A percentile compares a stretch with the other conserved stretches of the same genome.
Evolutionary conservation across 441 rosid genomes (phyloP).

Genomic region (Gossypium gossypioides): DNA sequence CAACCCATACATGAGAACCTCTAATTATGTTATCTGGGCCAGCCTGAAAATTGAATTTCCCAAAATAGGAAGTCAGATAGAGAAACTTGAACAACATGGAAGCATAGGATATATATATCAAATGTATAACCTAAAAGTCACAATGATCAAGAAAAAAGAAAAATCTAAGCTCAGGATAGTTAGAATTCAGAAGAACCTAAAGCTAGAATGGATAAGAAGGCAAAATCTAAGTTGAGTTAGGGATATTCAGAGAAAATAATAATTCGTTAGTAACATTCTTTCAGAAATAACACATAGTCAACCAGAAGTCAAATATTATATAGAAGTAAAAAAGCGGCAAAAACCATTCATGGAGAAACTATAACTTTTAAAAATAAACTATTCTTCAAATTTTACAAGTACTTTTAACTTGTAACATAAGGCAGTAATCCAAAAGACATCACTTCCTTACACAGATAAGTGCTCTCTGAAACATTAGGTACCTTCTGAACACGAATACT

Average conservation of each 20-base stretch:
- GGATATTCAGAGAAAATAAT: not conserved
- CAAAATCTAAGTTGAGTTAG: not conserved
- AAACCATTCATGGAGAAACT: not conserved
- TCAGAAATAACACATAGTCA: not conserved
- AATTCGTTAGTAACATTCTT: not conserved
- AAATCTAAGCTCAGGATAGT: not conserved
- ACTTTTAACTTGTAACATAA: not conserved
- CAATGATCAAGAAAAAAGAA: not conserved
- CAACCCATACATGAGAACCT: slow-evolving; percentile 73
- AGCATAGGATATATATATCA: not conserved
- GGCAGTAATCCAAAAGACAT: not conserved
- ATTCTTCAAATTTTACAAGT: not conserved
- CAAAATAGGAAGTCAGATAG: not conserved
- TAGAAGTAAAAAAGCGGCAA: not conserved
- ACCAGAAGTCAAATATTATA: not conserved
- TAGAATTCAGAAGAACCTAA: not conserved
- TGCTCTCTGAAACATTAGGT: slow-evolving; percentile 3
- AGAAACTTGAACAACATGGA: not conserved
- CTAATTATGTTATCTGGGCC: slow-evolving; percentile 47
- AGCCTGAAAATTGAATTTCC: slow-evolving; percentile 23
- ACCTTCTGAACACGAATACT: not conserved
- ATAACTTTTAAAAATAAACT: not conserved
- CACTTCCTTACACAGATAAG: not conserved
- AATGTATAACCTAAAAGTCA: not conserved
- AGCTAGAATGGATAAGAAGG: not conserved